A percentile compares a stretch with the other conserved stretches of the same genome.
phyloP scores from a whole-genome alignment of 805 yeast species.

The Starmerella stellata region DNA sequence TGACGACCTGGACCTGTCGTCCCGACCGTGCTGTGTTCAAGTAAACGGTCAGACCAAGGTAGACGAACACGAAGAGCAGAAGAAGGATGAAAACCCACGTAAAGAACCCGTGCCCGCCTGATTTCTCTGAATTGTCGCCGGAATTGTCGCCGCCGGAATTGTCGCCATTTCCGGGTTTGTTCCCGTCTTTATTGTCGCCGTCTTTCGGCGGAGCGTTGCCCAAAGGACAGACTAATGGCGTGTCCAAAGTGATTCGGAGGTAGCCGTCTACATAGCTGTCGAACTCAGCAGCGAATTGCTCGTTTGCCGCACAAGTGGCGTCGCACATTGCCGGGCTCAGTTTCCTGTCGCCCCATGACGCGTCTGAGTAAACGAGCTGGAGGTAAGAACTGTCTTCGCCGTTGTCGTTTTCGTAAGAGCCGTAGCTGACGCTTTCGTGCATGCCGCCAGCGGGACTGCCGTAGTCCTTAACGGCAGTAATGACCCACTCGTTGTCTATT shows the following conservation, averaged over 20 bases:
- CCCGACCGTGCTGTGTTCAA: slow-evolving; percentile 56
- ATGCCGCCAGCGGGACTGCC: slow-evolving; percentile 14
- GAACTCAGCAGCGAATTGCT: neutral
- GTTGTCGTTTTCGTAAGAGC: slow-evolving; percentile 7
- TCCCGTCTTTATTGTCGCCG: neutral
- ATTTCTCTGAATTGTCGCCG: slow-evolving; percentile 17
- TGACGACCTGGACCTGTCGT: slow-evolving; percentile 37
- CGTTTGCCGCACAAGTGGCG: neutral
- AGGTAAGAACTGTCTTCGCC: slow-evolving; percentile 13
- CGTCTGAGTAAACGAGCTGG: slow-evolving; percentile 27
- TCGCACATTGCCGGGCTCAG: slow-evolving; percentile 20
- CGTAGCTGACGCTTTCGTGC: slow-evolving; percentile 1
- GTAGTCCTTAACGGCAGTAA: slow-evolving; percentile 44
- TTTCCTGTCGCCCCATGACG: slow-evolving; percentile 50
- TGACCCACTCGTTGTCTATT: slow-evolving; percentile 32
- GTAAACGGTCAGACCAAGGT: slow-evolving; percentile 60
- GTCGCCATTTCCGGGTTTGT: neutral
- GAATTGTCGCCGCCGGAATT: slow-evolving; percentile 15
- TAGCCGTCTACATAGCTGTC: neutral
- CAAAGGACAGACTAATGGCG: neutral
- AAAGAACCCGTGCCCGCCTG: slow-evolving; percentile 57
- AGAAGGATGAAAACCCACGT: slow-evolving; percentile 66
- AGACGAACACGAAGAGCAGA: slow-evolving; percentile 51
- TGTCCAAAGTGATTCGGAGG: neutral
- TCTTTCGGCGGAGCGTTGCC: neutral